phyloP scores from a whole-genome alignment of 2,329 filamentous ascomycete species.

The Geosmithia flava region DNA sequence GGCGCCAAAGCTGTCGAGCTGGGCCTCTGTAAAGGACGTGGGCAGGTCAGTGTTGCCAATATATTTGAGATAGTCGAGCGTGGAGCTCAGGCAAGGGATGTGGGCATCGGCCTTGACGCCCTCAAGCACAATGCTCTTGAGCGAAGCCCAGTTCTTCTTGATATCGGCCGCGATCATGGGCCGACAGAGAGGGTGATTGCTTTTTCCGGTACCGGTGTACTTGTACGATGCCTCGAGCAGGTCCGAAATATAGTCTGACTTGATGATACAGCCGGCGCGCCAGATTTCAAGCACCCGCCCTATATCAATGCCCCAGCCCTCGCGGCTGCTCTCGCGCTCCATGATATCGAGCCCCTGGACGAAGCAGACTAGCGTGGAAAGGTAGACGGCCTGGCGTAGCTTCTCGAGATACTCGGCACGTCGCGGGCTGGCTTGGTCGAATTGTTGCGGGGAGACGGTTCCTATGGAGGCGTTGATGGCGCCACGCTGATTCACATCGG shows the following conservation, averaged over 20 bases:
- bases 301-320: conserved; percentile 47
- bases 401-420: conserved; percentile 35
- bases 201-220: conserved; percentile 18
- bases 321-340: conserved; percentile 39
- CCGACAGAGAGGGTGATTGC: background rate
- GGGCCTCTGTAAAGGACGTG: conserved; percentile 57
- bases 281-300: conserved; percentile 45
- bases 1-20: conserved; percentile 59
- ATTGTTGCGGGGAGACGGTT: conserved; percentile 18
- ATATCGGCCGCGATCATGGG: conserved; percentile 36
- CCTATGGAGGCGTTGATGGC: conserved; percentile 21
- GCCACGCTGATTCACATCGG: conserved; percentile 43
- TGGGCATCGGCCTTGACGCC: conserved; percentile 44
- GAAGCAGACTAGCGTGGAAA: conserved; percentile 47
- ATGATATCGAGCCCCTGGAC: conserved; percentile 56
- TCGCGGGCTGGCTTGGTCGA: conserved; percentile 20
- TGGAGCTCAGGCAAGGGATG: conserved; percentile 47
- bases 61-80: conserved; percentile 57
- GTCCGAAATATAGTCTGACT: conserved; percentile 51
- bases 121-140: conserved; percentile 44
- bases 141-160: conserved; percentile 29
- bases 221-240: conserved; percentile 36
- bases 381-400: conserved; percentile 48
- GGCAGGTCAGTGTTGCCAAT: conserved; percentile 45
- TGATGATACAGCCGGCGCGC: conserved; percentile 61